Conservation (phyloP, 108 stramenopile species). For the Cyclotella kingstonii region DNA sequence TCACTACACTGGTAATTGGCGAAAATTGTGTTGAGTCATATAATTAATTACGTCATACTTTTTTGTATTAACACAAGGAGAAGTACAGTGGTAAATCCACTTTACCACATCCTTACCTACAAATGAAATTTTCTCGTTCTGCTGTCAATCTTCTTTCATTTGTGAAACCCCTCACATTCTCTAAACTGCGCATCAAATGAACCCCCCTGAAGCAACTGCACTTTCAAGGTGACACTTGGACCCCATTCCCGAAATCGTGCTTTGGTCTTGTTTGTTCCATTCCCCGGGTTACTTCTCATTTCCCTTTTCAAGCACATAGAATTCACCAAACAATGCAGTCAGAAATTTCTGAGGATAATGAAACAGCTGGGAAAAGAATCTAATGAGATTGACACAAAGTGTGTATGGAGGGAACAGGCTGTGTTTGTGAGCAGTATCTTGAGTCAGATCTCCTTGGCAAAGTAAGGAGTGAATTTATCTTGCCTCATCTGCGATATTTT, state of each 20-base stretch:
- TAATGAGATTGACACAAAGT: constrained; percentile 95
- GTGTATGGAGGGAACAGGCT: constrained; percentile 80
- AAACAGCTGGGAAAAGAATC: constrained; percentile 90
- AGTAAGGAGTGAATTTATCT: constrained; percentile 97
- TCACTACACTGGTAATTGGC: not conserved
- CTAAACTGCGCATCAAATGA: constrained; percentile 98
- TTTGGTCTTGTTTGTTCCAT: constrained; percentile 62
- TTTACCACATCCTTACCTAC: constrained; percentile 10
- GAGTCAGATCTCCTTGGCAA: constrained; percentile 74
- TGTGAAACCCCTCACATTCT: constrained; percentile 99
- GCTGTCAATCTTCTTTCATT: constrained; percentile 97
- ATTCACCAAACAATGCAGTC: not conserved
- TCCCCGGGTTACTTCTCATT: constrained; percentile 48
- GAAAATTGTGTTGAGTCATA: too few species aligned
- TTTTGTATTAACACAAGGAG: too few species aligned
- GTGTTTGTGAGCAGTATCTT: constrained; percentile 98
- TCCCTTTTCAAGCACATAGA: constrained; percentile 83
- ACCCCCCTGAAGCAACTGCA: constrained; percentile 96
- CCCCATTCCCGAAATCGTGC: constrained; percentile 95
- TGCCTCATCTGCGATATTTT: constrained; percentile 92
- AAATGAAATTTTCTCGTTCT: constrained; percentile 91
- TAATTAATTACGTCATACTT: too few species aligned
- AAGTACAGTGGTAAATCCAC: too few species aligned
- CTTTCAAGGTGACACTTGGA: constrained; percentile 96
- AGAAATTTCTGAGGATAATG: constrained; percentile 94